Evolutionary conservation across 2,329 filamentous ascomycete species (phyloP).

Genomic region (Colletotrichum tofieldiae): DNA sequence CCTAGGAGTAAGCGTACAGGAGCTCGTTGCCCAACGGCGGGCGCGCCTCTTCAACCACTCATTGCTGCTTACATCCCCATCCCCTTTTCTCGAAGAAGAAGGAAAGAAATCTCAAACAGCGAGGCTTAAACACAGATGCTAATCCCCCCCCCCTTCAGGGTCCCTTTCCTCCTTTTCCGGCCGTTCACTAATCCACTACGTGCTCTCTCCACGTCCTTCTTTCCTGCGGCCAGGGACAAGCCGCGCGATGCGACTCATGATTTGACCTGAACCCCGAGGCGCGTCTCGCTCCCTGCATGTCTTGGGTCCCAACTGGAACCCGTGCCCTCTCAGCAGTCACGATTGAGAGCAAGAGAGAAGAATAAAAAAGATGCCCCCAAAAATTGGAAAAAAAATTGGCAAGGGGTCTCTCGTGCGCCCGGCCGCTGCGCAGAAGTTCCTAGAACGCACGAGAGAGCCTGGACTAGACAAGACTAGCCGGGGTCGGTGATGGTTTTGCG

Average conservation of each 20-base stretch:
- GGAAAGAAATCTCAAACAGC: neutral
- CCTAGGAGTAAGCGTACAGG: neutral
- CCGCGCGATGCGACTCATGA: conserved; percentile 5
- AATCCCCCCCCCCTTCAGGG: neutral
- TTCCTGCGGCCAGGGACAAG: neutral
- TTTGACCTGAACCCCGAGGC: neutral
- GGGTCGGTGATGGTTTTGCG: neutral
- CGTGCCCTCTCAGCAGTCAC: neutral
- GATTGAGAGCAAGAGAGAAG: neutral
- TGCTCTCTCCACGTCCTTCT: neutral
- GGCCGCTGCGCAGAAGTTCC: neutral
- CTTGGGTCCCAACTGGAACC: neutral
- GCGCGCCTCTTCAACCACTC: neutral
- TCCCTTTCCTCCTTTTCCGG: neutral
- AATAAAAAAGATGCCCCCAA: neutral
- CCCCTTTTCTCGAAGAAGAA: neutral
- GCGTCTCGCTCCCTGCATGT: conserved; percentile 3
- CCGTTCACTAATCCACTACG: neutral
- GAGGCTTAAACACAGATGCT: conserved; percentile 3
- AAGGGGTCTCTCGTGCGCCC: neutral
- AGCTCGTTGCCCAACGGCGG: neutral
- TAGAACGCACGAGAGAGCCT: neutral
- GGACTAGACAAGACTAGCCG: neutral
- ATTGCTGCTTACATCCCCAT: neutral
- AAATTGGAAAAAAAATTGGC: neutral